These are phyloP conservation scores for Cicer yamashitae DNA, from an alignment of 306 rosid genomes.

Conservation along the genomic window DNA sequence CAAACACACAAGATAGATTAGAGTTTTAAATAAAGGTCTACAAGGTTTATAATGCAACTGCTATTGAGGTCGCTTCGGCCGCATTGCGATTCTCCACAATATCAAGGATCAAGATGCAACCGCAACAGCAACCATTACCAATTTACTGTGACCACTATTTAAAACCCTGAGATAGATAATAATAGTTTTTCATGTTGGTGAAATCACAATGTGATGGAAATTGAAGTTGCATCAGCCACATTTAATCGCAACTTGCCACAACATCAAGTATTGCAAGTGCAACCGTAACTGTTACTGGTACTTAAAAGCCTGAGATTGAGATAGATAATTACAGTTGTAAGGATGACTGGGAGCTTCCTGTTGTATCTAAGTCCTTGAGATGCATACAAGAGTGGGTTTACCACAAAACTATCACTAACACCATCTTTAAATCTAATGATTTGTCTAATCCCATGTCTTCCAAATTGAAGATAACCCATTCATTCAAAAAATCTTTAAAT, in stretches of 20 bases:
- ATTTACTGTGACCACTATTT: no score
- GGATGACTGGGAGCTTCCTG: slow-evolving; percentile 80
- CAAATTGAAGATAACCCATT: slow-evolving; percentile 61
- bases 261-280: background rate
- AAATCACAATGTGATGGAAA: no score
- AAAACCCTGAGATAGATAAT: no score
- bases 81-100: no score
- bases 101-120: no score
- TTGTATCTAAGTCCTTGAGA: slow-evolving; percentile 76
- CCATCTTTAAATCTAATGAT: slow-evolving; percentile 56
- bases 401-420: slow-evolving; percentile 51
- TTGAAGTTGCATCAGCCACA: no score
- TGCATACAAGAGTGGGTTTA: slow-evolving; percentile 66
- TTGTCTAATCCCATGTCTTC: slow-evolving; percentile 66
- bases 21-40: background rate
- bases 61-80: no score
- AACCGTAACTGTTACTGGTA: background rate
- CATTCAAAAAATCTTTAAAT: slow-evolving; percentile 39
- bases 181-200: no score
- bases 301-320: background rate
- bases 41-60: background rate
- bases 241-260: no score
- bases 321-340: slow-evolving; percentile 61
- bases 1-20: background rate
- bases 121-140: no score